Evolutionary conservation across 345 rosid genomes (phyloP).

Genomic region (Eucalyptus sp.): DNA sequence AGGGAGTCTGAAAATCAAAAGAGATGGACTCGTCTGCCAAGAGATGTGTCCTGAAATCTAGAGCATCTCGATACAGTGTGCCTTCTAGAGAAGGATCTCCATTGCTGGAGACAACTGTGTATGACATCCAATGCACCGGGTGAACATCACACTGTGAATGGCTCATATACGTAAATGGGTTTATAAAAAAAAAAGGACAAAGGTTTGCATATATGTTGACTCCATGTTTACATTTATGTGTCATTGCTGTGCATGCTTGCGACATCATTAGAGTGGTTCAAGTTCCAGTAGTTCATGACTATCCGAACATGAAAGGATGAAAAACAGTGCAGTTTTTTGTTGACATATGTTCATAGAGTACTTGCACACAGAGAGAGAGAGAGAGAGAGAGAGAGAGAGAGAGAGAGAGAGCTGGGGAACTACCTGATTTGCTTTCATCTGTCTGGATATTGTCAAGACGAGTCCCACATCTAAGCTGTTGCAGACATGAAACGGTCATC

Average conservation of each 20-base stretch:
- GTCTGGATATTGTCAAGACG: conserved; percentile 52
- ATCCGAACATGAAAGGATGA: not conserved
- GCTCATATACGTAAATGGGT: not conserved
- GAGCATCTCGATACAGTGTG: conserved; percentile 2
- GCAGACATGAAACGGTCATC: conserved; percentile 10
- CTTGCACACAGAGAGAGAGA: too few species aligned
- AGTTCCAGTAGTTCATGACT: not conserved
- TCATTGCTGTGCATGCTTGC: not conserved
- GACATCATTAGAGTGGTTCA: not conserved
- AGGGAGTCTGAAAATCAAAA: conserved; percentile 28
- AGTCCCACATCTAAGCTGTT: conserved; percentile 54
- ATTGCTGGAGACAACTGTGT: conserved; percentile 16
- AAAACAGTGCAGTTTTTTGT: not conserved
- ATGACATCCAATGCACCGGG: not conserved
- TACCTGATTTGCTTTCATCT: conserved; percentile 22
- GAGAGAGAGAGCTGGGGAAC: not conserved
- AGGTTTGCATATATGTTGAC: not conserved
- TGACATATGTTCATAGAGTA: not conserved
- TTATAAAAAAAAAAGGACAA: not conserved
- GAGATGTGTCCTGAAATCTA: conserved; percentile 1
- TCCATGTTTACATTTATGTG: not conserved
- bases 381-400: not conserved
- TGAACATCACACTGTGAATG: not conserved
- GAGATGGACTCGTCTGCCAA: not conserved
- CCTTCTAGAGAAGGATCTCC: conserved; percentile 14